Conservation (phyloP, 2,329 filamentous ascomycete genomes). For the Clonostachys byssicola region DNA sequence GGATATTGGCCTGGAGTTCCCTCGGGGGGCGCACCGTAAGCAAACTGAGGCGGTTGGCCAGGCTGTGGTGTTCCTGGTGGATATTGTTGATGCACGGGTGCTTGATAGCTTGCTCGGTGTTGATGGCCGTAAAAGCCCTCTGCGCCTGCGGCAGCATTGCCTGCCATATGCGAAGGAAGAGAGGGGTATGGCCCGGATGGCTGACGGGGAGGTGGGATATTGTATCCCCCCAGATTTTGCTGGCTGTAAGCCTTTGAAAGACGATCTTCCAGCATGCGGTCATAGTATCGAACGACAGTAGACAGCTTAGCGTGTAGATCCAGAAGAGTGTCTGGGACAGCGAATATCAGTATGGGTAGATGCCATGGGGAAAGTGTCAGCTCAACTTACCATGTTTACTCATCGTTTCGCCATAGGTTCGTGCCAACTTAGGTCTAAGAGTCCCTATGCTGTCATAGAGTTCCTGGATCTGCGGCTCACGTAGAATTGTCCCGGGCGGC, state of each 20-base stretch:
- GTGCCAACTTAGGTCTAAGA: slow-evolving; percentile 84
- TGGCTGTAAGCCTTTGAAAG: slow-evolving; percentile 90
- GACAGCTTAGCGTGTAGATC: slow-evolving; percentile 94
- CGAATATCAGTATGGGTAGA: neutral
- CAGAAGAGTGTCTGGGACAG: slow-evolving; percentile 71
- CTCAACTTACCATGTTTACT: slow-evolving; percentile 82
- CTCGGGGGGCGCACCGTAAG: slow-evolving; percentile 35
- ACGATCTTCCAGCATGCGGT: slow-evolving; percentile 94
- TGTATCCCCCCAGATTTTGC: slow-evolving; percentile 65
- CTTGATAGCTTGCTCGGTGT: slow-evolving; percentile 43
- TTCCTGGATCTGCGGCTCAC: slow-evolving; percentile 96
- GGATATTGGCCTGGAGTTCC: slow-evolving; percentile 36
- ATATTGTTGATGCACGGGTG: slow-evolving; percentile 33
- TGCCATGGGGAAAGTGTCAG: neutral
- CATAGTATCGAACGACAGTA: slow-evolving; percentile 95
- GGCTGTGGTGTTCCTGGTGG: slow-evolving; percentile 29
- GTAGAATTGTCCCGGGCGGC: slow-evolving; percentile 89
- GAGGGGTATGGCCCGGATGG: slow-evolving; percentile 66
- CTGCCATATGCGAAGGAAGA: slow-evolving; percentile 51
- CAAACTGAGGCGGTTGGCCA: slow-evolving; percentile 25
- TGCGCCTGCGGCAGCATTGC: slow-evolving; percentile 42
- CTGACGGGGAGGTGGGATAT: slow-evolving; percentile 44
- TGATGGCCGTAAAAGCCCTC: slow-evolving; percentile 83
- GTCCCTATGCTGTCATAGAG: slow-evolving; percentile 96
- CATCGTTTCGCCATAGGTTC: slow-evolving; percentile 98